A percentile compares a stretch with the other conserved stretches of the same genome.
phyloP scores from a whole-genome alignment of 139 green algal species.

The Haematococcus sp. region DNA sequence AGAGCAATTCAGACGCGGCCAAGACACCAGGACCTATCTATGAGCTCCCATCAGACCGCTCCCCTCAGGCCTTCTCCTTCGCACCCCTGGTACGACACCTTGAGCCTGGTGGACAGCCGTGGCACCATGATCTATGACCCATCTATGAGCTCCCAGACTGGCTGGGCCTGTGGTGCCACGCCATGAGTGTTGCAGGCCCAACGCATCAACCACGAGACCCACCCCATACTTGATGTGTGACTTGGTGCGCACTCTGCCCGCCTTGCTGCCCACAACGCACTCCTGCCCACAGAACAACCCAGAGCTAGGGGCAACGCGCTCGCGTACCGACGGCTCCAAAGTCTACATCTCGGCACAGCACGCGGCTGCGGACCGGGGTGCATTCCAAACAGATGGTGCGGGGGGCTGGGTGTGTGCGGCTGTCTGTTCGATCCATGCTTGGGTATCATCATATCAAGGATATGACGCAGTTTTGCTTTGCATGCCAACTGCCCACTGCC shows the following conservation, averaged over 20 bases:
- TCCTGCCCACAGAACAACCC: neutral
- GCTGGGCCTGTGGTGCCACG: too few species aligned
- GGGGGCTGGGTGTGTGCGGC: neutral
- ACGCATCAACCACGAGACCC: too few species aligned
- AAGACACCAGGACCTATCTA: neutral
- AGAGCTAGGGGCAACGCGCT: neutral
- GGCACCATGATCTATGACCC: too few species aligned
- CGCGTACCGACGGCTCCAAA: neutral
- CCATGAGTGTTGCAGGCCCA: too few species aligned
- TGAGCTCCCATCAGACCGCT: neutral
- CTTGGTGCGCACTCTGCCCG: neutral
- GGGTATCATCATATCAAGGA: too few species aligned
- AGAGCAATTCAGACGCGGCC: neutral
- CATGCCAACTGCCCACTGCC: too few species aligned
- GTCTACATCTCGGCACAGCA: neutral
- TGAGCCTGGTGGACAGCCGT: too few species aligned
- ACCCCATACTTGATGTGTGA: too few species aligned
- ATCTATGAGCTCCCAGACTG: too few species aligned
- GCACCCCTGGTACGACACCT: neutral
- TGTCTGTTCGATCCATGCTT: neutral
- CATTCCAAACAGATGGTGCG: neutral
- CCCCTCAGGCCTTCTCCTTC: neutral
- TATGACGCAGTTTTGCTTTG: too few species aligned
- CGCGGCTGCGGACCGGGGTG: neutral
- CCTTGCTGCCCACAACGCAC: neutral